Conservation (phyloP, 2,329 filamentous ascomycete genomes). For the Aspergillus aculeatinus region DNA sequence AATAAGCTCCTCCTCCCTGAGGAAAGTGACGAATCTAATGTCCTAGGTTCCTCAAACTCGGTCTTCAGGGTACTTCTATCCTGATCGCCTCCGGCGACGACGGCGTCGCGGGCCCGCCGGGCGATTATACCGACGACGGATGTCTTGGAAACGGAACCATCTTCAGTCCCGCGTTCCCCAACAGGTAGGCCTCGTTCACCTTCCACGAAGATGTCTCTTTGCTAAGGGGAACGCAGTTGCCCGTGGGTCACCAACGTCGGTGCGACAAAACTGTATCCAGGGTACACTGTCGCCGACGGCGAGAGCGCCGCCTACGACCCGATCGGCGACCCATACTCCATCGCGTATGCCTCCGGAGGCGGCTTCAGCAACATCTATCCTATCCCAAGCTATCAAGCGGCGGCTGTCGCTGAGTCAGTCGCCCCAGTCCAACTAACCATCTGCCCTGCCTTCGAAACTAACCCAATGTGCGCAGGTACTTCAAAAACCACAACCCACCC, state of each 20-base stretch:
- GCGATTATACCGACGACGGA: not conserved
- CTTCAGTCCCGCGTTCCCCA: conserved; percentile 9
- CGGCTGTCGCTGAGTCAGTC: conserved; percentile 4
- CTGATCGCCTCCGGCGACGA: conserved; percentile 9
- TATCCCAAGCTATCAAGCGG: conserved; percentile 7
- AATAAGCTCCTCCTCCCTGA: too few relatives aligned
- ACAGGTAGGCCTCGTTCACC: not conserved
- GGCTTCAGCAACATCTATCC: conserved; percentile 13
- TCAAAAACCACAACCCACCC: conserved; percentile 9
- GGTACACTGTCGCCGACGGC: conserved; percentile 1
- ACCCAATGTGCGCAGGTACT: not conserved
- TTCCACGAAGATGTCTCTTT: accelerated
- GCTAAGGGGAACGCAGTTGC: not conserved
- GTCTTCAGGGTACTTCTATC: conserved; percentile 7
- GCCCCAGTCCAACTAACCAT: too few relatives aligned
- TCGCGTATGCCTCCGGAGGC: conserved; percentile 5
- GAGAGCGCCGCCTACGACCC: conserved; percentile 10
- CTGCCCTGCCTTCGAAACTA: too few relatives aligned
- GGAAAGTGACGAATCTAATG: not conserved
- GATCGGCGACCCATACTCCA: not conserved
- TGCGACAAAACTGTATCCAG: conserved; percentile 7
- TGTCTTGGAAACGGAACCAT: conserved; percentile 9
- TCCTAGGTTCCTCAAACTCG: conserved; percentile 7
- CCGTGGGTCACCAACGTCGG: conserved; percentile 10
- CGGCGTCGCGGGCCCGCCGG: conserved; percentile 5